Base-by-base conservation (phyloP, 805 yeast species). In the Ogataea paradorogensis region DNA sequence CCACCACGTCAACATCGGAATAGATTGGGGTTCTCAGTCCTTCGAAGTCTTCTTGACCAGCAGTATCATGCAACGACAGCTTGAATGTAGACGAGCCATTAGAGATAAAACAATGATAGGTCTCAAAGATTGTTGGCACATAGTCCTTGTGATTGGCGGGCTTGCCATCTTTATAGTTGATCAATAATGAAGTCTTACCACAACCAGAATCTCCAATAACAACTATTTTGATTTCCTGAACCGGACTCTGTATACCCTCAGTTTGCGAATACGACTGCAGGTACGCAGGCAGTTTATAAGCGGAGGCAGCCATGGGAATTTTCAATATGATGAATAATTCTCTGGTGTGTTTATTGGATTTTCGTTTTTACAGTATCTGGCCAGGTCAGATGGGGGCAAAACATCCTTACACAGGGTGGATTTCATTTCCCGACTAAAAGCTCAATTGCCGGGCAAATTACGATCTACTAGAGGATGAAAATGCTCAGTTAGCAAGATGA, bases 151-250 rank as follows among this genome's bases (percentile, higher is more conserved):
- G 84, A 7, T 72, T 70, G 30, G 73, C 75, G 1, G 95, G 93
- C 56, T 84, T 84, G 15, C 84, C 82, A 52, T 80, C 78, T 4
- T 86, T 74, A 57, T 82, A 88, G 14, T 85, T 63, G 24, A 49
- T 47, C 22, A 55, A 39, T 51, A 87, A 61, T 52, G 90, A 83
- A 0, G 95, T 88, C 59, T 87, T 87, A n/a, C 96, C 96, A 58
- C 93, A 82, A 13, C 87, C 90, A 52, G 91, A 89, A 60, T 87
- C 96, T 7, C 96, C 95, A 8, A 88, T 93, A 20, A 84, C 84
- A 9, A 87, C 95, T 14, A 55, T 40, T 35, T 55, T 55, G 34
- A 55, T 43, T 24, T 49, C 49, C 30, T 46, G 38, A 13, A 38
- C 35, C 9, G 28, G 27, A 13, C 24, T 25, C 29, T 30, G 40